Base-by-base conservation (phyloP, 2,329 filamentous ascomycete genomes). In the Septoria linicola region DNA sequence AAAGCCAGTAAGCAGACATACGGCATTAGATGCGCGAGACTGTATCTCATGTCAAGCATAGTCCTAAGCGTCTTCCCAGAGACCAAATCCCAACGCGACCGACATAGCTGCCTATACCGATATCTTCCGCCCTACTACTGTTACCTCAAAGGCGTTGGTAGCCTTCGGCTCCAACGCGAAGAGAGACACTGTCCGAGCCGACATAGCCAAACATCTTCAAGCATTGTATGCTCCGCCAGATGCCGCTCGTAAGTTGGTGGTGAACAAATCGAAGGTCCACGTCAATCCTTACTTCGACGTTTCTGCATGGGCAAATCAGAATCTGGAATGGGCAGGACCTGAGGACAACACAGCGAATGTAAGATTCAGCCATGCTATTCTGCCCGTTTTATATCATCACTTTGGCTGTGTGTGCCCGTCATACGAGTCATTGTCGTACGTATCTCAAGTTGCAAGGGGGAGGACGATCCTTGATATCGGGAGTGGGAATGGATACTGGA, bases 321-420 rank as follows among this genome's bases (percentile, higher is more conserved):
- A 76, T 54, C 73, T 89, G 6, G 80, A 85, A 68, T 86, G 84
- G 83, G 78, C 77, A 42, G 83, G 84, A 1, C 82, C 85, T 2
- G 70, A 78, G 63, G 68, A 72, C 11, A 70, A 70, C 30, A 80
- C 83, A 2, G 74, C 73, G 13, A 70, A 74, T 20, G 76, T 79
- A 3, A 76, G 74, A 45, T 77, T 75, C 53, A 80, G 78, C 42
- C 87, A 90, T 69, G 84, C 86, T 60, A 74, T 88, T 5, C 76
- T 89, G 7, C 86, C 86, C 2, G 74, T 89, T 14, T 76, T 89
- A 49, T 89, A 89, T 77, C 86, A 89, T 70, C 86, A 90, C 68
- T 89, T 89, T 67, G 85, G 85, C 43, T 90, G 86, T 70, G 80
- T 80, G 1, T 82, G 82, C 16, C 87, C 87, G 0, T 81, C 79